These are phyloP conservation scores for Verticillium nubilum DNA, from an alignment of 2,329 filamentous ascomycete species.

Conservation along the genomic window DNA sequence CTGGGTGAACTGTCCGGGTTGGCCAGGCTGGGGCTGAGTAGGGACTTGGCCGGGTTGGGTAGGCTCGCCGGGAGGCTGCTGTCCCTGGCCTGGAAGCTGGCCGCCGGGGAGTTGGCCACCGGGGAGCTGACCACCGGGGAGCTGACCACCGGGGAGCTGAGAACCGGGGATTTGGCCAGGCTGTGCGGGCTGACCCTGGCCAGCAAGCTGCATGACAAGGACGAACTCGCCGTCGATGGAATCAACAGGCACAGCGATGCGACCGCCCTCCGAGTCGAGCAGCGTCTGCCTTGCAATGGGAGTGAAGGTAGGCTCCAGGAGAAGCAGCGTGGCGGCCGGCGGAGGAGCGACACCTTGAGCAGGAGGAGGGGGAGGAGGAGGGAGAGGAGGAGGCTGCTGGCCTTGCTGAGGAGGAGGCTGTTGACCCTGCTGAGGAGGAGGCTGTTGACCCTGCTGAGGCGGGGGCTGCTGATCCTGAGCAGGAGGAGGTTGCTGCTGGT, in stretches of 20 bases:
- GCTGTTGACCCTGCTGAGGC: not conserved
- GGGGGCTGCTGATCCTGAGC: not conserved
- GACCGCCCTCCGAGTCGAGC: slow-evolving; percentile 12
- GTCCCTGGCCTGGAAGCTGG: not conserved
- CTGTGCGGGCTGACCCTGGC: slow-evolving; percentile 5
- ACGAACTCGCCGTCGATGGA: slow-evolving; percentile 16
- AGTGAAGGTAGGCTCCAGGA: slow-evolving; percentile 15
- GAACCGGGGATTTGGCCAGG: not conserved
- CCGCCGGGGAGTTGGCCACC: not conserved
- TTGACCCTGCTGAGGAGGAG: not conserved
- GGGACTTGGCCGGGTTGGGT: not conserved
- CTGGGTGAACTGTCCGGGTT: not conserved
- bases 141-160: not conserved
- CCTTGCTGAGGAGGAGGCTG: not conserved
- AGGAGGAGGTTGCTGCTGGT: not conserved
- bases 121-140: not conserved
- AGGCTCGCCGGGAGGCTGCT: not conserved
- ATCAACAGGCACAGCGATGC: slow-evolving; percentile 14
- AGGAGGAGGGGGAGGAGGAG: not conserved
- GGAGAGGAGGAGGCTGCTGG: not conserved
- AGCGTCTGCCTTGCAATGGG: slow-evolving; percentile 11
- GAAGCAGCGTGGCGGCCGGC: slow-evolving; percentile 14
- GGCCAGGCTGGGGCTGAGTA: not conserved
- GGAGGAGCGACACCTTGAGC: not conserved
- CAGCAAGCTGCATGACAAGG: slow-evolving; percentile 13